A percentile compares a stretch with the other conserved stretches of the same genome.
Evolutionary conservation across 1,139 yeast genomes (phyloP).

Genomic region (Barnettozyma hawaiiensis): DNA sequence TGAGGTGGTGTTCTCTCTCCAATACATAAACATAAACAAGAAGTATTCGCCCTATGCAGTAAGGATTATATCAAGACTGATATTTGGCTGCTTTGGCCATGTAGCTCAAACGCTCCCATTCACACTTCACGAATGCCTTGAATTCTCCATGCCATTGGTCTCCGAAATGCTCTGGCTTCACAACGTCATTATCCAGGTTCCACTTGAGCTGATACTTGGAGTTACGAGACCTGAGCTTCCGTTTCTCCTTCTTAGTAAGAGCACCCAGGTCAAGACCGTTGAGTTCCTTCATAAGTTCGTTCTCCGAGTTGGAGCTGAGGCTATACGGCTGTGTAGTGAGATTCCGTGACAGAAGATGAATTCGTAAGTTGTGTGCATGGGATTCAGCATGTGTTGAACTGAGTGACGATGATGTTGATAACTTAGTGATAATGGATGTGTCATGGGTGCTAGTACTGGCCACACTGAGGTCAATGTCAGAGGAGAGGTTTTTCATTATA

Average conservation of each 20-base stretch:
- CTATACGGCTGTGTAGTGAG: neutral
- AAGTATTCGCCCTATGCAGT: no score
- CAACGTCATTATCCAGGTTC: slow-evolving; percentile 1
- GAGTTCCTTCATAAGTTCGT: slow-evolving; percentile 1
- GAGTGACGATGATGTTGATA: neutral
- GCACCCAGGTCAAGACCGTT: neutral
- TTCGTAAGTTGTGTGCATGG: neutral
- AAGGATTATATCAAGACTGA: neutral
- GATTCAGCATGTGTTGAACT: neutral
- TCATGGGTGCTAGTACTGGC: neutral
- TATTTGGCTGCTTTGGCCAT: slow-evolving; percentile 3
- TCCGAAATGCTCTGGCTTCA: slow-evolving; percentile 10
- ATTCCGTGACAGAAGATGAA: neutral
- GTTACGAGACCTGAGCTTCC: slow-evolving; percentile 1
- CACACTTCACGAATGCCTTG: slow-evolving; percentile 5
- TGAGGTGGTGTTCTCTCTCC: no score
- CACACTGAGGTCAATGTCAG: neutral
- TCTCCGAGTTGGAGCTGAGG: neutral
- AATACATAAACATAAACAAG: no score
- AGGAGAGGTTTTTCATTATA: neutral
- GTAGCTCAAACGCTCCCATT: slow-evolving; percentile 11
- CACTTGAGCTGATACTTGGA: slow-evolving; percentile 8
- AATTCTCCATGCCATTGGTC: slow-evolving; percentile 9
- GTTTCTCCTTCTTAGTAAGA: slow-evolving; percentile 1
- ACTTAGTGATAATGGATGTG: neutral